Percentiles rank a stretch among this genome's conserved stretches.
Evolutionary conservation across 257 asterid species (phyloP).

Genomic region (Ajuga chamaepitys): DNA sequence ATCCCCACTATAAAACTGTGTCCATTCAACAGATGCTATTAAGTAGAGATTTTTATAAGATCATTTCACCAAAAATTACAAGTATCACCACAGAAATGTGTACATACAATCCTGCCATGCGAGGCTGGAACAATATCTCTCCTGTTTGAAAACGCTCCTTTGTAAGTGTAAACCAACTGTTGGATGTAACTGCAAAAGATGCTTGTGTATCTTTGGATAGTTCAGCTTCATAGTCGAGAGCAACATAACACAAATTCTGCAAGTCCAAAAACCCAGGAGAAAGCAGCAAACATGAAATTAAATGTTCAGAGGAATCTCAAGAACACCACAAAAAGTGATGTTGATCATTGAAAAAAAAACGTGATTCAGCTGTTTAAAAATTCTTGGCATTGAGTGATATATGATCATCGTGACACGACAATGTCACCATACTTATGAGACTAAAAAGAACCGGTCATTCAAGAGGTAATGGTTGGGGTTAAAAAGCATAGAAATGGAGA

Average conservation of each 20-base stretch:
- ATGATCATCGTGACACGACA: not conserved
- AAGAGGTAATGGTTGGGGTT: not conserved
- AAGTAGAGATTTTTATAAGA: not conserved
- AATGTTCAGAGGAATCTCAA: slow-evolving; percentile 10
- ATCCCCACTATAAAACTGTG: not conserved
- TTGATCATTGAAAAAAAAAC: not conserved
- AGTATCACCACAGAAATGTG: slow-evolving; percentile 21
- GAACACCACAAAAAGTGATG: not conserved
- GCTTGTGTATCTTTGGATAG: slow-evolving; percentile 61
- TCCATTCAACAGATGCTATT: slow-evolving; percentile 4
- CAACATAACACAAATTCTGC: slow-evolving; percentile 92
- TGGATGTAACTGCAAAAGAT: slow-evolving; percentile 53
- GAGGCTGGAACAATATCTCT: slow-evolving; percentile 87
- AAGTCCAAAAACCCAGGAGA: slow-evolving; percentile 23
- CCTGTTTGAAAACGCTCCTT: slow-evolving; percentile 94
- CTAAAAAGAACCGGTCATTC: not conserved
- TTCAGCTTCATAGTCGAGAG: slow-evolving; percentile 90
- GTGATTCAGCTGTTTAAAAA: slow-evolving; percentile 2
- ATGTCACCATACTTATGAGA: not conserved
- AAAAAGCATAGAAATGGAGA: not conserved
- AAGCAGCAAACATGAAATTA: slow-evolving; percentile 17
- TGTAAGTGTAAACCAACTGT: slow-evolving; percentile 64
- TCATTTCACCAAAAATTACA: slow-evolving; percentile 10
- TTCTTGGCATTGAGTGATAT: not conserved
- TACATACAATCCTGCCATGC: slow-evolving; percentile 83